Evolutionary conservation across 2,329 filamentous ascomycete genomes (phyloP), one percentile per base, ranked within the genome.

Genomic region (Scedosporium aurantiacum): DNA sequence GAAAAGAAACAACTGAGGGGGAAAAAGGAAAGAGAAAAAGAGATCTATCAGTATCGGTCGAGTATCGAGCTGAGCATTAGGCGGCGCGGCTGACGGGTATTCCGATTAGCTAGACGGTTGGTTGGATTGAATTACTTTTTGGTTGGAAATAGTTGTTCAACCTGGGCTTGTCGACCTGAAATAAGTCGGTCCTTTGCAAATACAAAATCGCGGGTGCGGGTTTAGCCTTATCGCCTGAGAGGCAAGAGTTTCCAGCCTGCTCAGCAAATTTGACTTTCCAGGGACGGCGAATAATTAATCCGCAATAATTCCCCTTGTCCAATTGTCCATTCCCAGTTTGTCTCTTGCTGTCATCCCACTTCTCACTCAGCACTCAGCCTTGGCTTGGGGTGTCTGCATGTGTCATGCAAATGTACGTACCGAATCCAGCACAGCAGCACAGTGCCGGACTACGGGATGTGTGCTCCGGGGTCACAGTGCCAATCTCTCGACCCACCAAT

Each of bases 1-100:
- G n/a, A 6, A 23, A 57, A 14, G 55, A 25, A 23, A 55, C 18
- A 32, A 47, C 21, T 61, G 64, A 32, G 63, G 60, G 40, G 50
- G 32, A 8, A 37, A 54, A 23, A 18, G 21, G 12, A 21, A 47
- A 21, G 18, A 47, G 43, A 10, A 47, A 47, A 21, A 47, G 43
- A n/a, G 43, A 47, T 47, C n/a, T 47, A 47, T 47, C 43, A 47
- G 43, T 47, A 47, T 47, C 43, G 18, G 8, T 47, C 43, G 43
- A 47, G 43, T 37, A 37, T 12, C 32, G 12, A 37, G 32, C 32
- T 37, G 32, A 16, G n/a, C 4, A 12, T 14, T 47, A n/a, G n/a
- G 8, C 43, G 16, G 43, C n/a, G 43, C n/a, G 18, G 43, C 43
- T 47, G 18, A 47, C 43, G 43, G 18, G 18, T 18, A 47, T 37